Evolutionary conservation across 2,329 filamentous ascomycete genomes (phyloP).

Genomic region (Arthrobotrys entomopaga): DNA sequence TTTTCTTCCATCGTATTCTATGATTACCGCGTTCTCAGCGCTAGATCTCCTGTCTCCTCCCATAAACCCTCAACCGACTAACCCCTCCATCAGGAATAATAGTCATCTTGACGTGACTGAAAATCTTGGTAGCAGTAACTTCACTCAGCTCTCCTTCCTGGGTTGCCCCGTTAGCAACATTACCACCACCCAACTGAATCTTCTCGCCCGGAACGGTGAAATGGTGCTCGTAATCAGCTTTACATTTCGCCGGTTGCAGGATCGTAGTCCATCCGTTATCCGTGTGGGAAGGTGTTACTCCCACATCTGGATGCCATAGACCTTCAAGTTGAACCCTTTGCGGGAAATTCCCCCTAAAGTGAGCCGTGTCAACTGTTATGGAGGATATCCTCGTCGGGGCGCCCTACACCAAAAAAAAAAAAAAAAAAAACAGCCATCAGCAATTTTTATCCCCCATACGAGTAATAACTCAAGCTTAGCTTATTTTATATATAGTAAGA

Average conservation of each 20-base stretch:
- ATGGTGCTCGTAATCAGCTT: constrained; percentile 42
- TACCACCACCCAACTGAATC: constrained; percentile 39
- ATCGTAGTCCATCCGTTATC: constrained; percentile 65
- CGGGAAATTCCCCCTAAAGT: constrained; percentile 85
- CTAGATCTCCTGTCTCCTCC: constrained; percentile 66
- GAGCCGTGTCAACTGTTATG: constrained; percentile 80
- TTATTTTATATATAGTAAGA: neutral
- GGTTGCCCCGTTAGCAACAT: constrained; percentile 58
- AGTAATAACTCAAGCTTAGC: neutral
- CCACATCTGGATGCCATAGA: constrained; percentile 61
- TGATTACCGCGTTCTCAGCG: neutral
- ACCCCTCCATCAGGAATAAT: constrained; percentile 95
- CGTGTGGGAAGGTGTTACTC: constrained; percentile 27
- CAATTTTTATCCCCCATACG: neutral
- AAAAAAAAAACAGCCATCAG: neutral
- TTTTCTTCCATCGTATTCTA: neutral
- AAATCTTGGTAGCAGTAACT: constrained; percentile 69
- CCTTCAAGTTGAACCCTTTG: constrained; percentile 77
- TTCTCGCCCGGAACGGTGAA: constrained; percentile 26
- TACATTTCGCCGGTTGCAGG: constrained; percentile 65
- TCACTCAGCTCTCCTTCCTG: constrained; percentile 45
- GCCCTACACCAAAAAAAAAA: constrained; percentile 31
- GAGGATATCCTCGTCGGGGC: constrained; percentile 41
- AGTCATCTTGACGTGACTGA: constrained; percentile 87
- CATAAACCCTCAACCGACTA: constrained; percentile 83